A percentile compares a stretch with the other conserved stretches of the same genome.
Conservation (phyloP, 2,329 filamentous ascomycete species). For the Fusarium citri region DNA sequence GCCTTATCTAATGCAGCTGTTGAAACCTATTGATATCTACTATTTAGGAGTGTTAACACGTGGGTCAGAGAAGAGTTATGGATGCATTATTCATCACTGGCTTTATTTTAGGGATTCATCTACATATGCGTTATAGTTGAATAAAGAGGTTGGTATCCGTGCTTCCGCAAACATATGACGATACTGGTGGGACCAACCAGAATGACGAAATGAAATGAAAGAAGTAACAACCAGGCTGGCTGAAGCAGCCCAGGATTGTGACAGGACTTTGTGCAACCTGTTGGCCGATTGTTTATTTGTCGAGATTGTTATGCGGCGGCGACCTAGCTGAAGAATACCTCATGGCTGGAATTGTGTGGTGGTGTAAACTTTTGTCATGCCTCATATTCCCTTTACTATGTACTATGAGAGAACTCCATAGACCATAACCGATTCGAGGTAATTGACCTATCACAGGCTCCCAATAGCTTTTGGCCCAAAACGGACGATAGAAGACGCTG, state of each 20-base stretch:
- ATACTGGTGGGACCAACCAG: not conserved
- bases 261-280: not conserved
- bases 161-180: constrained; percentile 12
- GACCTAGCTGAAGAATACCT: not conserved
- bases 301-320: not conserved
- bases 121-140: not conserved
- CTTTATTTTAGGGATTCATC: not conserved
- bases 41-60: not conserved
- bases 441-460: constrained; percentile 1
- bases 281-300: not conserved
- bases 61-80: not conserved
- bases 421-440: not conserved
- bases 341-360: constrained; percentile 23
- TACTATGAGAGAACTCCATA: not conserved
- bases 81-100: not conserved
- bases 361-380: constrained; percentile 1
- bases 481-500: constrained; percentile 9
- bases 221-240: not conserved
- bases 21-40: not conserved
- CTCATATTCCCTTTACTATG: not conserved
- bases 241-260: constrained; percentile 24
- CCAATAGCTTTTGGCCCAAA: not conserved
- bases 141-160: not conserved
- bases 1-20: too few relatives aligned
- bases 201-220: constrained; percentile 1